Evolutionary conservation across 805 yeast species (phyloP).

Genomic region (Ogataea haglerorum): DNA sequence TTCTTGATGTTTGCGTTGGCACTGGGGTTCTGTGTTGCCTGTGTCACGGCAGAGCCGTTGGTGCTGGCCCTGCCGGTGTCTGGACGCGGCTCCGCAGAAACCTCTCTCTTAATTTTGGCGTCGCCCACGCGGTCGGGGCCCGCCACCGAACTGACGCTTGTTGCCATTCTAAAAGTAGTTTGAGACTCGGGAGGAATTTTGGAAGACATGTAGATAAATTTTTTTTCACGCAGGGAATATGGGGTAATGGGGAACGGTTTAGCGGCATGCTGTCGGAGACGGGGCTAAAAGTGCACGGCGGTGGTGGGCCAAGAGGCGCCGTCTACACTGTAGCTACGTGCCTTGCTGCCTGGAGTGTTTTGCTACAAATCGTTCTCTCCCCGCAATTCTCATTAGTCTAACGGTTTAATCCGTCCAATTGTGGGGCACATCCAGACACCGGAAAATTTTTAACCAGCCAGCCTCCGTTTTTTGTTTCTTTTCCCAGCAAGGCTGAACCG

Average conservation of each 20-base stretch:
- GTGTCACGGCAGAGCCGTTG: constrained; percentile 15
- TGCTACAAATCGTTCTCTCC: neutral
- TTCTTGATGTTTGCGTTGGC: constrained; percentile 22
- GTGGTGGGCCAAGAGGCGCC: neutral
- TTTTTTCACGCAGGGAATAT: constrained; percentile 7
- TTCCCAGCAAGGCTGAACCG: neutral
- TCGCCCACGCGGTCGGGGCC: neutral
- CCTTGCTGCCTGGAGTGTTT: neutral
- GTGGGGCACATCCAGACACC: constrained; percentile 11
- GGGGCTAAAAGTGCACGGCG: too few relatives aligned
- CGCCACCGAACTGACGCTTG: constrained; percentile 11
- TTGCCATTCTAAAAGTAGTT: constrained; percentile 31
- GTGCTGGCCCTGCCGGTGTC: neutral
- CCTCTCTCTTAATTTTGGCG: neutral
- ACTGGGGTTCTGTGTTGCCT: constrained; percentile 21
- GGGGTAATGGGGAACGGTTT: constrained; percentile 7
- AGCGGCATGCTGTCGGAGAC: too few relatives aligned
- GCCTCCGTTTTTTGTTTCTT: neutral
- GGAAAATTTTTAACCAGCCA: constrained; percentile 4
- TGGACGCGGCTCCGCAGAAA: neutral
- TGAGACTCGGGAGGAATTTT: constrained; percentile 29
- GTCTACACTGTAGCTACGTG: neutral
- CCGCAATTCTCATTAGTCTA: constrained; percentile 2
- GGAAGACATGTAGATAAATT: constrained; percentile 19
- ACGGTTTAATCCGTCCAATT: constrained; percentile 8